These are phyloP conservation scores for Apophysomyces variabilis DNA, from an alignment of 371 early-diverging fungal genomes.

Conservation along the genomic window DNA sequence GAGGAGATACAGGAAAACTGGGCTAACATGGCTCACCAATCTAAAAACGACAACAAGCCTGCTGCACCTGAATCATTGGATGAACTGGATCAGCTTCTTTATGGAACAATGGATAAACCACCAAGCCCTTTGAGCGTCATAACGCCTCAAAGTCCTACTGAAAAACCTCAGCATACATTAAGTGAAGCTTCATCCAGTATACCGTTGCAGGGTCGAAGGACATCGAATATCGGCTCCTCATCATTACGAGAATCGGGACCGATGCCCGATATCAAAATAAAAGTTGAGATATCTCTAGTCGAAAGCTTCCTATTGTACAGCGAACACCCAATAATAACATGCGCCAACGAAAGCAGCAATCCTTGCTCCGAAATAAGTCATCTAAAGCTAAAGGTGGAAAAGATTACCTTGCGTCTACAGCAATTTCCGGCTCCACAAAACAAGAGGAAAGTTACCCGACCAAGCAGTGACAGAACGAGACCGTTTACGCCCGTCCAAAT, in stretches of 20 bases:
- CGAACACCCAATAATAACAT: conserved; percentile 38
- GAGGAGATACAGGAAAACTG: conserved; percentile 17
- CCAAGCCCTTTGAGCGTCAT: neutral
- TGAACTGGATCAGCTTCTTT: neutral
- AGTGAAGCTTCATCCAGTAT: neutral
- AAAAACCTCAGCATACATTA: conserved; percentile 1
- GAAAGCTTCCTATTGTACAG: conserved; percentile 49
- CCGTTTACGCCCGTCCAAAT: neutral
- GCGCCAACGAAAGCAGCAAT: conserved; percentile 26
- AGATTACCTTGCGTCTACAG: conserved; percentile 43
- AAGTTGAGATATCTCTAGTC: conserved; percentile 43
- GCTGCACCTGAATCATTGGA: neutral
- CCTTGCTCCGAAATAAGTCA: conserved; percentile 37
- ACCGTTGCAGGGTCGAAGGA: neutral
- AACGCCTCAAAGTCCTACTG: neutral
- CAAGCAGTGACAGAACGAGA: conserved; percentile 2
- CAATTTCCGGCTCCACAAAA: conserved; percentile 22
- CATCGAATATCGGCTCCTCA: conserved; percentile 1
- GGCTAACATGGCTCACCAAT: neutral
- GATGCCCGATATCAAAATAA: conserved; percentile 44
- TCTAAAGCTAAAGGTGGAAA: conserved; percentile 47
- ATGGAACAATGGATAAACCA: neutral
- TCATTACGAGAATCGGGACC: conserved; percentile 11
- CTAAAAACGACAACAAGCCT: neutral
- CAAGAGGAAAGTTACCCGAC: conserved; percentile 14